Base-by-base conservation (phyloP, 2,329 filamentous ascomycete species). In the Penicillium concentricum region DNA sequence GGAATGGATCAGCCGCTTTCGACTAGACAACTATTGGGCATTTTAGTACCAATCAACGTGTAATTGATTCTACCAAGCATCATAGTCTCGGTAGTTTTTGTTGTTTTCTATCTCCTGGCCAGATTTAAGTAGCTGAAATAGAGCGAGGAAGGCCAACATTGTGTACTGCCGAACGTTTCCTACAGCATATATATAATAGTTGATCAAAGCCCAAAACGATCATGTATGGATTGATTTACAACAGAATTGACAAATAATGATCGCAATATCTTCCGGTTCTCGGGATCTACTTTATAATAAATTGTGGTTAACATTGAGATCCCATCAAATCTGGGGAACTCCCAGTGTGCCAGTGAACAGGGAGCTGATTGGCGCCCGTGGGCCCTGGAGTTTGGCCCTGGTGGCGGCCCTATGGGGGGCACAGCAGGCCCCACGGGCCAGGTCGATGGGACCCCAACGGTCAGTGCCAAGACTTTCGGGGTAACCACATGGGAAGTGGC, bases 311-410 rank as follows among this genome's bases (percentile, higher is more conserved):
- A 32, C 8, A 32, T 7, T 32, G 48, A 45, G 30, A 46, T 54
- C 54, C 59, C 62, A 57, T 57, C 28, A 64, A 61, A 55, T 26
- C 51, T 26, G 59, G 54, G 59, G 59, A 49, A 60, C 41, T 6
- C 42, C 48, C 43, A 60, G 51, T 63, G 63, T 66, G 63, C 54
- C 18, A 51, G 34, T 34, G 37, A 57, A 34, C 41, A 32, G 13
- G 28, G 26, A 24, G 16, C 12, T 64, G 58, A 66, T 66, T 64
- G 63, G 63, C 47, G 44, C 50, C 38, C 18, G 34, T 44, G 12
- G 44, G 24, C 24, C 46, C 54, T 43, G 1, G 34, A 46, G 20
- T 26, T 34, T 39, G 39, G 32, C 9, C 18, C 2, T 7, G 28
- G 30, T 50, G 24, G 18, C 9, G 37, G 28, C 20, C 48, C 48